Base-by-base conservation (phyloP, 2,329 filamentous ascomycete genomes). In the Talaromyces sp. region DNA sequence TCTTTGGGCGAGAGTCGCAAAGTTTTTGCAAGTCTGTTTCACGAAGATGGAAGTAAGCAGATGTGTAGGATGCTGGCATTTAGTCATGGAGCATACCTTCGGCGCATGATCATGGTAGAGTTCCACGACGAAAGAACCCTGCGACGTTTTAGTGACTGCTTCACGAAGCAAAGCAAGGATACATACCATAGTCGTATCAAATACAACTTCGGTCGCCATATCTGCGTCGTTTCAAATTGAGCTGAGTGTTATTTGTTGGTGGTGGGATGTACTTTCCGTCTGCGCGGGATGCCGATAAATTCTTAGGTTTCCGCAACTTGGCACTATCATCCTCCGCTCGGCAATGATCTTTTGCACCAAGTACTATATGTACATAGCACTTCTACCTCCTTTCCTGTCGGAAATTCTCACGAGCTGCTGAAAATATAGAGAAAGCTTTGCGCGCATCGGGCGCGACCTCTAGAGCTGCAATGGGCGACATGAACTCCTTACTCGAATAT, bases 81-180 rank as follows among this genome's bases (percentile, higher is more conserved):
- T 23, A 21, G 28, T 40, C 7, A 7, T 39, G 4, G 21, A n/a
- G 37, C 16, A 64, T 71, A 83, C 82, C 75, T 82, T 91, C 42
- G 95, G 93, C 18, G 93, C 93, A 80, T 98, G 93, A 28, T 84
- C 77, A 58, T 85, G 89, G 86, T 98, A 98, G 64, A 99, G 90
- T 80, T 99, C 95, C 66, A 98, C 78, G 64, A 85, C 86, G 74
- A 99, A 89, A 52, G 85, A 84, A 75, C 95, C 92, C 92, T 96
- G 68, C 2, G 25, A 28, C 18, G 33, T 4, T n/a, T 58, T 54
- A 54, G 46, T 73, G 67, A 28, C 33, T 35, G 39, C 56, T 46
- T 18, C 18, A 37, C 12, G 11, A 8, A 3, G 54, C 8, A 61
- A 2, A 48, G 23, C 31, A 56, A 23, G 62, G 14, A 39, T n/a